Evolutionary conservation across 1,139 yeast genomes (phyloP).

Genomic region (Debaryomyces sp.): DNA sequence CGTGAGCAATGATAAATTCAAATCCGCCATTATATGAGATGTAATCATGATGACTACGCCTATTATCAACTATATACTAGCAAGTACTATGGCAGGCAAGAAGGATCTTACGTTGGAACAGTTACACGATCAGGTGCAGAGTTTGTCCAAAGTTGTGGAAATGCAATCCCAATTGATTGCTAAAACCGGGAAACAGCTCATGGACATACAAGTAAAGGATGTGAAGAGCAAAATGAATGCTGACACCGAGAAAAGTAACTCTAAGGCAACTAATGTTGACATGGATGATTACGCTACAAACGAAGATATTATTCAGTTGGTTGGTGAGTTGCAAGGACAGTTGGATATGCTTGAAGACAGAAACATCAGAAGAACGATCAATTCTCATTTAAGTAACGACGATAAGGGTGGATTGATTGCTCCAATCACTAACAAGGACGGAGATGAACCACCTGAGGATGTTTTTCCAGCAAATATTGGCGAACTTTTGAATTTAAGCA

Average conservation of each 20-base stretch:
- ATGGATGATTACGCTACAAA: slow-evolving; percentile 69
- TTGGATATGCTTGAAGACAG: slow-evolving; percentile 72
- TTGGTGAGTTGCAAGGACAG: slow-evolving; percentile 88
- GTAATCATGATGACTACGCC: not conserved
- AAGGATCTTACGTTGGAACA: slow-evolving; percentile 4
- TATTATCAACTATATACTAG: not conserved
- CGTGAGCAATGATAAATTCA: not conserved
- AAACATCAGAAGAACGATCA: slow-evolving; percentile 59
- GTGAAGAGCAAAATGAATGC: slow-evolving; percentile 42
- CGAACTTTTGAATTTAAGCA: slow-evolving; percentile 52
- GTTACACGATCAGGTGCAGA: slow-evolving; percentile 35
- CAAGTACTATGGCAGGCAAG: slow-evolving; percentile 2
- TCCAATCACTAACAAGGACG: slow-evolving; percentile 64
- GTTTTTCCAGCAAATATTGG: slow-evolving; percentile 63
- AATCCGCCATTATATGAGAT: not conserved
- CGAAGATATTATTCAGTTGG: slow-evolving; percentile 82
- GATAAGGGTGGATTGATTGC: slow-evolving; percentile 19
- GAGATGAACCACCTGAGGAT: slow-evolving; percentile 59
- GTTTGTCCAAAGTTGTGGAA: slow-evolving; percentile 52
- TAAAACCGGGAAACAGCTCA: slow-evolving; percentile 75
- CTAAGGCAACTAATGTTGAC: slow-evolving; percentile 34
- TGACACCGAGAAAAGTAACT: slow-evolving; percentile 18
- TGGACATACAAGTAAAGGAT: slow-evolving; percentile 63
- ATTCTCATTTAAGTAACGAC: slow-evolving; percentile 28
- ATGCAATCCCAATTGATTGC: slow-evolving; percentile 45